Evolutionary conservation across 2,329 filamentous ascomycete species (phyloP), one percentile per base, ranked within the genome.

Genomic region (Teratosphaeria viscida): DNA sequence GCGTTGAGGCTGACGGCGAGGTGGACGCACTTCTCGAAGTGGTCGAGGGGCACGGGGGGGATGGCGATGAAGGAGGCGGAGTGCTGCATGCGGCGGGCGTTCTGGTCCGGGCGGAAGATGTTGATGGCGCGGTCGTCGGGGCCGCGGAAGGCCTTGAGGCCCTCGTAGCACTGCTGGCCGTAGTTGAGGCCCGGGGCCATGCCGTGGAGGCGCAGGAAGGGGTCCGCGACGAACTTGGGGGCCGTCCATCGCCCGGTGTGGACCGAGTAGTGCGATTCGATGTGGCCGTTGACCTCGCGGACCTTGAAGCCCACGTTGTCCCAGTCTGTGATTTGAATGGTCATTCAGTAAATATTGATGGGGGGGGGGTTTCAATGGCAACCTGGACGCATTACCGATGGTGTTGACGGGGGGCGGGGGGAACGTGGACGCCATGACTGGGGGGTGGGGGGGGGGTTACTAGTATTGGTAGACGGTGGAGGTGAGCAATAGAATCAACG

Each of bases 171-270:
- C 78, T 97, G 94, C 73, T 96, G 91, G 60, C 92, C 91, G 75
- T 99, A 99, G 81, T 99, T 99, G 65, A 97, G 84, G 52, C 85
- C 92, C 0, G 94, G 92, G 0, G 92, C 87, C 89, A 99, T 94
- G 74, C 92, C 94, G 76, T 97, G 92, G 71, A 97, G 85, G 65
- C 86, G 86, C 68, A 97, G 84, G 78, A 82, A 92, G 6, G 92
- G 92, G 68, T 92, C 89, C 62, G 84, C 76, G 62, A 96, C 85
- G 76, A 95, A 95, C 64, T 82, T 78, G 29, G 90, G 90, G 14
- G 85, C 74, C 0, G 86, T 84, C 92, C 92, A 96, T 80, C 86
- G 74, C 6, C 53, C 53, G 1, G 86, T 90, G 64, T 85, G 80
- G 65, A 83, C 78, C 61, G 86, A 88, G 81, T 89, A 96, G 74